Conservation (phyloP, 2,329 filamentous ascomycete genomes). For the Blastomyces silverae region DNA sequence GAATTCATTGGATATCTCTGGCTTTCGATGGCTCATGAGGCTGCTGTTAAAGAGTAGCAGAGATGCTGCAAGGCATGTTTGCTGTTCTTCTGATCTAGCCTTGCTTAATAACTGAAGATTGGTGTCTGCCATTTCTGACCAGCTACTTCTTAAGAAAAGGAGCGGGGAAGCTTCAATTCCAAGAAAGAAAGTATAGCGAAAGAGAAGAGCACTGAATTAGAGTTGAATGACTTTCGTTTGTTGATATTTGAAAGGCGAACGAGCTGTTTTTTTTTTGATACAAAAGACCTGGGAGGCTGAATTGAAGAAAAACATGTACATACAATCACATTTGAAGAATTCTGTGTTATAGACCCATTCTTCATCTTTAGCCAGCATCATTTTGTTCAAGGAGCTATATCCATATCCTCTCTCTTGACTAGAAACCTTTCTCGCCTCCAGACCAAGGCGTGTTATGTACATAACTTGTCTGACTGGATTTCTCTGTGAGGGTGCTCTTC, state of each 20-base stretch:
- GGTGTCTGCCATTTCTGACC: not conserved
- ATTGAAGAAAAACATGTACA: not conserved
- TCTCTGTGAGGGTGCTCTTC: too few species aligned
- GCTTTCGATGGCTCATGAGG: not conserved
- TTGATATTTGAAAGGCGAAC: not conserved
- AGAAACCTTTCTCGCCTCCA: too few species aligned
- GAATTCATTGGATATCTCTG: not conserved
- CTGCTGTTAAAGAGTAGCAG: not conserved
- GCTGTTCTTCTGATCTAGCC: not conserved
- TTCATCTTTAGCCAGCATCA: not conserved
- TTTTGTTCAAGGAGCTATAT: not conserved
- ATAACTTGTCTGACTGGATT: too few species aligned
- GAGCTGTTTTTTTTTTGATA: not conserved
- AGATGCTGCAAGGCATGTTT: not conserved
- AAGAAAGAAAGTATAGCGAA: not conserved
- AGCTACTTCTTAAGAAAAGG: not conserved
- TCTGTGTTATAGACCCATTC: not conserved
- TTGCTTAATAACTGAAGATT: not conserved
- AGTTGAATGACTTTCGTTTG: not conserved
- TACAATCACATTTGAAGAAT: not conserved
- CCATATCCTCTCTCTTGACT: not conserved
- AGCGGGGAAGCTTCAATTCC: not conserved
- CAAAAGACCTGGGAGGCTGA: not conserved
- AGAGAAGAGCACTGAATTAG: not conserved
- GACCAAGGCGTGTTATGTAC: too few species aligned